Conservation (phyloP, 2,329 filamentous ascomycete species). For the Scortechinia acanthostroma region DNA sequence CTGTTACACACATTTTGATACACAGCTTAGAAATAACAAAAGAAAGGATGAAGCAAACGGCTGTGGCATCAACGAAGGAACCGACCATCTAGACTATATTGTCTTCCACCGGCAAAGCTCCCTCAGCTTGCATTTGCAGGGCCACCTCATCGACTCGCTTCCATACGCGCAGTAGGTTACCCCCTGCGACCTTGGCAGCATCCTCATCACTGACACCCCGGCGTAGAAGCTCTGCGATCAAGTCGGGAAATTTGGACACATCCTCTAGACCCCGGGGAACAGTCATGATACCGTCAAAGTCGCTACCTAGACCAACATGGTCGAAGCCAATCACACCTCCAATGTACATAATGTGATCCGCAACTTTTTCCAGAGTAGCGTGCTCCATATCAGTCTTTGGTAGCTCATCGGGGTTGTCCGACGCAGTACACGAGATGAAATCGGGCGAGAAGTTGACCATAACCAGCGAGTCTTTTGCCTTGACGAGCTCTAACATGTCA, state of each 20-base stretch:
- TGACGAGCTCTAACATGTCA: constrained; percentile 9
- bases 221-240: background rate
- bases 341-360: constrained; percentile 21
- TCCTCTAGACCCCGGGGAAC: constrained; percentile 13
- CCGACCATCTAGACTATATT: background rate
- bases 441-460: constrained; percentile 12
- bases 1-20: too few species aligned
- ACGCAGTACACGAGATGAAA: constrained; percentile 9
- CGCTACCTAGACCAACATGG: constrained; percentile 22
- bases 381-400: background rate
- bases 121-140: background rate
- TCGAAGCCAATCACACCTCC: constrained; percentile 17
- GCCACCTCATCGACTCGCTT: background rate
- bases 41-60: too few species aligned
- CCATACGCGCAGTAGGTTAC: background rate
- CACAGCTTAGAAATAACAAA: too few species aligned
- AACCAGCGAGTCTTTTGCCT: constrained; percentile 11
- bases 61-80: too few species aligned
- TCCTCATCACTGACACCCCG: background rate
- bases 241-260: constrained; percentile 5
- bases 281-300: constrained; percentile 19
- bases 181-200: background rate
- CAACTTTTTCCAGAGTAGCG: constrained; percentile 9
- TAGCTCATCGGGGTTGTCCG: constrained; percentile 5
- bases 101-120: background rate